Base-by-base conservation (phyloP, 768 basidiomycete species). In the Suillus alpinus region DNA sequence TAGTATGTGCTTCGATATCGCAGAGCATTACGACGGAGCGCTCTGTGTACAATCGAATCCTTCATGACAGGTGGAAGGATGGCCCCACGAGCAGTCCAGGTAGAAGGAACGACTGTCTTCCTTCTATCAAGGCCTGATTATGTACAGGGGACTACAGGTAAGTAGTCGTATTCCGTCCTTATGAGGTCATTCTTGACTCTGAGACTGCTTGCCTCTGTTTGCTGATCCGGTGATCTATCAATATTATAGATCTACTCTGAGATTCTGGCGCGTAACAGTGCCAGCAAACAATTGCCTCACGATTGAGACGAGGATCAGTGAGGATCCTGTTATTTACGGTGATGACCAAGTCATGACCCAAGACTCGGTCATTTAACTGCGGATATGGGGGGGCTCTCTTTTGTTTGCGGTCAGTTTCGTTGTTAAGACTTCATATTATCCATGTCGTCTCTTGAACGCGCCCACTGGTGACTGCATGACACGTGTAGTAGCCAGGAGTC, bases 401-500 rank as follows among this genome's bases (percentile, higher is more conserved):
- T 50, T n/a, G 29, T 50, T 50, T 18, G 18, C 49, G 10, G 29
- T 50, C 49, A 32, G 29, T n/a, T n/a, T 49, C 9, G 8, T 50
- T 29, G 14, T 29, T 16, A 29, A 29, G 16, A 29, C 47, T 29
- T 32, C 29, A 32, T 50, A 50, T n/a, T 50, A 31, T 6, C 16
- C 49, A 18, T 9, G 10, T 12, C 18, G 31, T 31, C 10, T 31
- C 26, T 50, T 3, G 18, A 5, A 18, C 49, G 18, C 18, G 29
- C 29, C 47, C 47, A 31, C 49, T 31, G 10, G 31, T 32, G 9
- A 31, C 46, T 26, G 14, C 14, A 26, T 16, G 46, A 16, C 14
- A 23, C 44, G 23, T 16, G 26, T 26, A 29, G 23, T 26, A 20
- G 84, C 86, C 34, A 77, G 78, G 56, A 85, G 84, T 52, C 71